These are phyloP conservation scores for Penicillium ucsense DNA, from an alignment of 495 filamentous ascomycete genomes.

Conservation along the genomic window DNA sequence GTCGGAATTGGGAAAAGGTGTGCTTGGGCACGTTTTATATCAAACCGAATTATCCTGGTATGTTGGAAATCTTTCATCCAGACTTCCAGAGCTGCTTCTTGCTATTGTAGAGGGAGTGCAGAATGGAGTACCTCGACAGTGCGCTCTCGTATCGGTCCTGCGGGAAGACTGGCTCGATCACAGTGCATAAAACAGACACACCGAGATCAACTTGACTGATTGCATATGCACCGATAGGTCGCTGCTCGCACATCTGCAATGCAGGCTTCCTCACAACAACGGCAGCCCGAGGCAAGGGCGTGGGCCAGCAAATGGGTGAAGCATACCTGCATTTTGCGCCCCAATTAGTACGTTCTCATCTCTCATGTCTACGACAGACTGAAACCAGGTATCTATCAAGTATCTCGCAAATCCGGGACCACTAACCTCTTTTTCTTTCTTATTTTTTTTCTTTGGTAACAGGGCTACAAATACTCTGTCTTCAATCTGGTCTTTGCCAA, in stretches of 20 bases:
- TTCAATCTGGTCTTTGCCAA: conserved; percentile 99
- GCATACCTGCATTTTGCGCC: conserved; percentile 88
- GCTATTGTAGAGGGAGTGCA: no score
- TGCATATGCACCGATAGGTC: conserved; percentile 15
- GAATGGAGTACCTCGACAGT: no score
- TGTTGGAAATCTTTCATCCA: conserved; percentile 24
- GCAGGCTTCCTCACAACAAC: conserved; percentile 86
- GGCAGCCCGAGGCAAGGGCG: conserved; percentile 73
- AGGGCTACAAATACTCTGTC: conserved; percentile 91
- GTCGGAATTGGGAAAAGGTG: conserved; percentile 67
- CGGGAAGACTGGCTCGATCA: neutral
- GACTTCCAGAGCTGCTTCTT: no score
- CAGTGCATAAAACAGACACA: neutral
- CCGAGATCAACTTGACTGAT: conserved; percentile 1
- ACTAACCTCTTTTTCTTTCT: neutral
- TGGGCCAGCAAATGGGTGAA: conserved; percentile 85
- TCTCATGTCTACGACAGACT: no score
- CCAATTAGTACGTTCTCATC: conserved; percentile 48
- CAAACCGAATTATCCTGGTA: conserved; percentile 95
- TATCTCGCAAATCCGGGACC: neutral
- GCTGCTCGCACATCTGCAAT: conserved; percentile 75
- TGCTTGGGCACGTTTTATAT: conserved; percentile 95
- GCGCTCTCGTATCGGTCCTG: no score
- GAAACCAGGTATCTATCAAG: no score
- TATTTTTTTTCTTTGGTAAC: neutral